phyloP scores from a whole-genome alignment of 305 asterid species.

The Fraxinus nigra region DNA sequence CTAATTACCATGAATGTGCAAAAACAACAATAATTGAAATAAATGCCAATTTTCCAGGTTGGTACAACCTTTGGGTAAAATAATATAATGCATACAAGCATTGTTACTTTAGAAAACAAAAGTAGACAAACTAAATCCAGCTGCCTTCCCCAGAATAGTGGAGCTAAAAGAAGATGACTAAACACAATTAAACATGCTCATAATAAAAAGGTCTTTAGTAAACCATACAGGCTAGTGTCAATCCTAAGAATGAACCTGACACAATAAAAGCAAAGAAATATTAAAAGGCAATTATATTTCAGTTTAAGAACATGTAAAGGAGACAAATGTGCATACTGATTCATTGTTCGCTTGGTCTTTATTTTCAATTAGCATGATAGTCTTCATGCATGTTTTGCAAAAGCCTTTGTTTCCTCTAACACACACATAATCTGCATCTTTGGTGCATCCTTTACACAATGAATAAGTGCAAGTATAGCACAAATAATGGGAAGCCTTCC shows the following conservation, averaged over 20 bases:
- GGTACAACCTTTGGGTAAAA: background rate
- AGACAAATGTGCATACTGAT: slow-evolving; percentile 45
- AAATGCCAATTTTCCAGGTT: slow-evolving; percentile 13
- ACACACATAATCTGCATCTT: slow-evolving; percentile 55
- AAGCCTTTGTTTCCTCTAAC: slow-evolving; percentile 87
- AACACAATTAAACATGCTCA: background rate
- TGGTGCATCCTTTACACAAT: slow-evolving; percentile 81
- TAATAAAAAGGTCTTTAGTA: background rate
- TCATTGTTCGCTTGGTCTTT: slow-evolving; percentile 63
- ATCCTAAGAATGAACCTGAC: slow-evolving; percentile 6
- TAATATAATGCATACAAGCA: background rate
- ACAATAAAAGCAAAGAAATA: background rate
- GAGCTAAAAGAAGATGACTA: background rate
- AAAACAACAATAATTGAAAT: background rate
- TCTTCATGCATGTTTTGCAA: slow-evolving; percentile 87
- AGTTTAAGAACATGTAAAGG: slow-evolving; percentile 11
- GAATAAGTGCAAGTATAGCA: slow-evolving; percentile 96
- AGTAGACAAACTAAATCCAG: slow-evolving; percentile 2
- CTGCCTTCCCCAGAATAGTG: background rate
- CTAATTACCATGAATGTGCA: background rate
- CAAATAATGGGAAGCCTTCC: slow-evolving; percentile 63
- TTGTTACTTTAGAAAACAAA: background rate
- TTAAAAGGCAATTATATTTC: background rate
- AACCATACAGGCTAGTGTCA: background rate
- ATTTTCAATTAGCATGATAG: slow-evolving; percentile 79